These are phyloP conservation scores for Aspergillus tanneri DNA, from an alignment of 2,329 filamentous ascomycete species.

Conservation along the genomic window DNA sequence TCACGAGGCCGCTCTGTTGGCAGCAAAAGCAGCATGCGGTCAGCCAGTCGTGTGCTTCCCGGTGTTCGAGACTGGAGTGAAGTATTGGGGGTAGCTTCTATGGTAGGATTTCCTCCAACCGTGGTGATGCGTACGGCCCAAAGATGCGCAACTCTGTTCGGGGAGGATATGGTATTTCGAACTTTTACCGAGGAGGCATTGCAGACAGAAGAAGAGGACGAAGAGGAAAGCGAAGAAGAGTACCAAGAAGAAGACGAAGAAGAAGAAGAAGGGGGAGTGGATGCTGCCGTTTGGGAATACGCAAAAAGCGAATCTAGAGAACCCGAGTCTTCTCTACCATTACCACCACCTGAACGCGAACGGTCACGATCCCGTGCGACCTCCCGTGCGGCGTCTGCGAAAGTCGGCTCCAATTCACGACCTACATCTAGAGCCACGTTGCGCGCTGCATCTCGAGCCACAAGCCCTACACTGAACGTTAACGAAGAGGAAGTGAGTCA, in stretches of 20 bases:
- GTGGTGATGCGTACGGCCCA: constrained; percentile 68
- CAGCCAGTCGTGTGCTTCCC: constrained; percentile 17
- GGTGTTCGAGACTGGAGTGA: constrained; percentile 77
- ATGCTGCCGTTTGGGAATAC: constrained; percentile 30
- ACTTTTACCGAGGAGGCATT: constrained; percentile 50
- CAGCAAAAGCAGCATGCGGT: constrained; percentile 12
- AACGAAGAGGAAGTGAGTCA: not conserved
- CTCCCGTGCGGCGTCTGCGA: constrained; percentile 14
- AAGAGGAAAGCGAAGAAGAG: constrained; percentile 35
- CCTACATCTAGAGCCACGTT: not conserved
- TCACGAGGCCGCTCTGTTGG: constrained; percentile 17
- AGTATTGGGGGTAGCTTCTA: constrained; percentile 72
- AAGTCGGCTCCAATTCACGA: constrained; percentile 10
- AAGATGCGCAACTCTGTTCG: constrained; percentile 74
- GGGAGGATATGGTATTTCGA: constrained; percentile 66
- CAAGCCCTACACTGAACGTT: constrained; percentile 12
- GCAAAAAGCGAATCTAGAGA: constrained; percentile 35
- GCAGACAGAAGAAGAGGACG: constrained; percentile 20
- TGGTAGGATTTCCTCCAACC: constrained; percentile 66
- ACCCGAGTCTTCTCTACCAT: constrained; percentile 1
- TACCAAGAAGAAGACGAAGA: constrained; percentile 21
- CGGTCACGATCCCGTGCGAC: constrained; percentile 9
- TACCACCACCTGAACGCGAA: constrained; percentile 7
- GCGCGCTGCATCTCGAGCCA: constrained; percentile 9
- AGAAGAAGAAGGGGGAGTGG: no score